phyloP scores from a whole-genome alignment of 495 filamentous ascomycete species.

The Lasiosphaeria ovina region DNA sequence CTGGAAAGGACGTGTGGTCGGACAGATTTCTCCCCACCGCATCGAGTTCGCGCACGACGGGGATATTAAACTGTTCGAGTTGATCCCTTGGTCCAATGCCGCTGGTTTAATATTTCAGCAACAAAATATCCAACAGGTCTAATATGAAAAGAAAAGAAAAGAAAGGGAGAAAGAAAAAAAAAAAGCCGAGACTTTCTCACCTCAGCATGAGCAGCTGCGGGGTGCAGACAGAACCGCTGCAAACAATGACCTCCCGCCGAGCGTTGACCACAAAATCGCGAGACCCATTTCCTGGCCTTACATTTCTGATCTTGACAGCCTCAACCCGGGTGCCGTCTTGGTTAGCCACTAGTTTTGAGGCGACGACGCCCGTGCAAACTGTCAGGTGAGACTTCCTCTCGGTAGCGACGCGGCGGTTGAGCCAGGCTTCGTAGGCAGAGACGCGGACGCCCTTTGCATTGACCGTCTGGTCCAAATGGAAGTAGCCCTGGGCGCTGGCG shows the following conservation, averaged over 20 bases:
- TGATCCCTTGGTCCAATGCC: slow-evolving; percentile 25
- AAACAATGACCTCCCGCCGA: slow-evolving; percentile 27
- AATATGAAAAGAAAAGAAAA: no score
- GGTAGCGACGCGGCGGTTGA: slow-evolving; percentile 13
- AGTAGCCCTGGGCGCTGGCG: slow-evolving; percentile 21
- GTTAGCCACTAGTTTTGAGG: slow-evolving; percentile 20
- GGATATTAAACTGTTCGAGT: slow-evolving; percentile 59
- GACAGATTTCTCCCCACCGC: slow-evolving; percentile 23
- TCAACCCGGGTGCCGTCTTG: slow-evolving; percentile 8
- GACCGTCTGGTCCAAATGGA: slow-evolving; percentile 25
- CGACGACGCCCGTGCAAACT: slow-evolving; percentile 26
- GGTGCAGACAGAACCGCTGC: slow-evolving; percentile 19
- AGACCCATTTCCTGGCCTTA: not conserved
- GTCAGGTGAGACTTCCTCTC: slow-evolving; percentile 16
- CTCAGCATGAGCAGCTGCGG: slow-evolving; percentile 31
- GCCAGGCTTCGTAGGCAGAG: slow-evolving; percentile 23
- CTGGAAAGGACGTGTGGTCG: slow-evolving; percentile 25
- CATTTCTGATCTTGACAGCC: slow-evolving; percentile 16
- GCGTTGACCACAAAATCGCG: slow-evolving; percentile 20
- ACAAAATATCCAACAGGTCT: no score
- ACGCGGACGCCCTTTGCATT: slow-evolving; percentile 17
- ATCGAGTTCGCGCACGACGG: slow-evolving; percentile 49
- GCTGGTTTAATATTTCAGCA: not conserved
- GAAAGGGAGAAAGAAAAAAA: not conserved
- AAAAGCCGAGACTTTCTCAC: not conserved